Percentiles rank a stretch among this genome's conserved stretches.
Evolutionary conservation across 306 rosid genomes (phyloP).

Genomic region (Gillenia trifoliata): DNA sequence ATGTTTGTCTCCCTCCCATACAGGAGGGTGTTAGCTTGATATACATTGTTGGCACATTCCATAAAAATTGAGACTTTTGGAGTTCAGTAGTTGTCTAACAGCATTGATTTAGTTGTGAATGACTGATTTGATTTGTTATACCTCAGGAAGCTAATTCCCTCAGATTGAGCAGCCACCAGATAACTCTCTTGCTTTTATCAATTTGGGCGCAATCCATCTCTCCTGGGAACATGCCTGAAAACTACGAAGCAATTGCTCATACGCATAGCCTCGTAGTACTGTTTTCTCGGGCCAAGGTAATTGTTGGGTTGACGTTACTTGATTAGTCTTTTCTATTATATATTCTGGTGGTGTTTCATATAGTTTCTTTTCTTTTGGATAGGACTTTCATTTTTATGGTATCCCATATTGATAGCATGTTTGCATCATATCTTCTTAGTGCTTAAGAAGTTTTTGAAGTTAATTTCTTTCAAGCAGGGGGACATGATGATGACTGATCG

Average conservation of each 20-base stretch:
- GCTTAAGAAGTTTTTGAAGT: not conserved
- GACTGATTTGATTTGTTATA: conserved; percentile 3
- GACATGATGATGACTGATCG: not conserved
- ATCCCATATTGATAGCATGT: not conserved
- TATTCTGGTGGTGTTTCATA: conserved; percentile 13
- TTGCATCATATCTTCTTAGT: not conserved
- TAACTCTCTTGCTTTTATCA: conserved; percentile 69
- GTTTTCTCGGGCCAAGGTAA: conserved; percentile 82
- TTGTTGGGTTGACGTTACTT: conserved; percentile 11
- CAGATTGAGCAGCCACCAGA: conserved; percentile 72
- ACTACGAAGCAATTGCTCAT: conserved; percentile 88
- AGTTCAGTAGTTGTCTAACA: not conserved
- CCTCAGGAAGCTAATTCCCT: conserved; percentile 55
- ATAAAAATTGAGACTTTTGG: not conserved
- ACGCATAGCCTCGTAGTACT: conserved; percentile 72
- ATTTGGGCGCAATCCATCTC: conserved; percentile 75
- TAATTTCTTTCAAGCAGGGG: not conserved
- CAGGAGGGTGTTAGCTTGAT: not conserved
- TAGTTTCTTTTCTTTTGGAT: not conserved
- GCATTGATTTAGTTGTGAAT: not conserved
- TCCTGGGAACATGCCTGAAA: conserved; percentile 73
- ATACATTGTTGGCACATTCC: not conserved
- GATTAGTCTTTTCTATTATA: conserved; percentile 6
- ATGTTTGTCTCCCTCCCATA: not conserved
- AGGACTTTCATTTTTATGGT: not conserved